Conservation (phyloP, 768 basidiomycete genomes). For the Suillus luteus region DNA sequence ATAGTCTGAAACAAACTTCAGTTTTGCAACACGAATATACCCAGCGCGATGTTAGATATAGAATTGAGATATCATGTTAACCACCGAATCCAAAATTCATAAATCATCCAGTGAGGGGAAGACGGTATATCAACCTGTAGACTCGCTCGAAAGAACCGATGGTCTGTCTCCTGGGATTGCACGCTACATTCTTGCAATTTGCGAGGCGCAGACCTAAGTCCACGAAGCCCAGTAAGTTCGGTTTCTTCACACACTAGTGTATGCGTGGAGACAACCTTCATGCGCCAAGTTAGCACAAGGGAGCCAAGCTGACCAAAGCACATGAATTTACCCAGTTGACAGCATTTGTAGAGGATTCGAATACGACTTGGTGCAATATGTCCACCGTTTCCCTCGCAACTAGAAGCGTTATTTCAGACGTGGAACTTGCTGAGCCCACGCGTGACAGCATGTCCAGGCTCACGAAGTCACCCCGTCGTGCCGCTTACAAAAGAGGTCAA, state of each 20-base stretch:
- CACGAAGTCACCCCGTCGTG: conserved; percentile 39
- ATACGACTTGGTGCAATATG: conserved; percentile 31
- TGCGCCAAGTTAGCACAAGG: neutral
- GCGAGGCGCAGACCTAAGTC: neutral
- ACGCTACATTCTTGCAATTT: conserved; percentile 28
- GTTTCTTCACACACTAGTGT: neutral
- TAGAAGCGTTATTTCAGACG: conserved; percentile 38
- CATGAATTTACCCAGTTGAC: conserved; percentile 33
- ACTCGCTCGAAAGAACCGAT: conserved; percentile 33
- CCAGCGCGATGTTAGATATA: neutral
- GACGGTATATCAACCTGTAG: conserved; percentile 26
- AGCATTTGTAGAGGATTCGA: conserved; percentile 35
- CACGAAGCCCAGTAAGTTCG: neutral
- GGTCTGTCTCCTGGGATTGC: conserved; percentile 19
- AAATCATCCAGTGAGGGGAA: conserved; percentile 37
- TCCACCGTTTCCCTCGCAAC: conserved; percentile 36
- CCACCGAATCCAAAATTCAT: conserved; percentile 43
- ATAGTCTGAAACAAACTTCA: neutral
- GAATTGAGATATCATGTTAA: neutral
- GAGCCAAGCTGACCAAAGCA: neutral
- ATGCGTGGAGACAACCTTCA: neutral
- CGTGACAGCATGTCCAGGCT: conserved; percentile 39
- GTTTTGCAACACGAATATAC: neutral
- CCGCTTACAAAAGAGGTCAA: conserved; percentile 22
- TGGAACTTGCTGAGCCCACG: conserved; percentile 21